Percentiles rank a stretch among this genome's conserved stretches.
phyloP scores from a whole-genome alignment of 1,284 basidiomycete species.

The Tetrapyrgos nigripes region DNA sequence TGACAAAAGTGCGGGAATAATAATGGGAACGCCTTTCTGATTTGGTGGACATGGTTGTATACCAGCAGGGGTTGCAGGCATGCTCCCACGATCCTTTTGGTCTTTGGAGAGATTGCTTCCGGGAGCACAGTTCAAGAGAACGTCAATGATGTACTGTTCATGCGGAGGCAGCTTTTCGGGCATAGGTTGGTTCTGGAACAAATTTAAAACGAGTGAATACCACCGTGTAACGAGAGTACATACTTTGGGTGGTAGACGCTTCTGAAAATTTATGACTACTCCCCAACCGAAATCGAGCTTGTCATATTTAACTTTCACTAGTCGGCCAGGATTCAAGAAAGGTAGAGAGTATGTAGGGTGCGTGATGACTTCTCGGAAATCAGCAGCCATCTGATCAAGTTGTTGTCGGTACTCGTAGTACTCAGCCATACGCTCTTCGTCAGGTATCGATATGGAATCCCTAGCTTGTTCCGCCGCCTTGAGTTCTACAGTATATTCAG shows the following conservation, averaged over 20 bases:
- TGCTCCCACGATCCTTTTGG: slow-evolving; percentile 60
- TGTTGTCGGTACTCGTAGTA: slow-evolving; percentile 95
- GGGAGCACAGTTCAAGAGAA: slow-evolving; percentile 84
- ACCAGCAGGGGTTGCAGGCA: slow-evolving; percentile 66
- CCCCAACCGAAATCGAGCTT: slow-evolving; percentile 97
- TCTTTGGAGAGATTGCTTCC: slow-evolving; percentile 60
- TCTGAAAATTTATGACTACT: slow-evolving; percentile 91
- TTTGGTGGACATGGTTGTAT: slow-evolving; percentile 77
- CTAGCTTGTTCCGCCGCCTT: slow-evolving; percentile 76
- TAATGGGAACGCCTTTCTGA: slow-evolving; percentile 82
- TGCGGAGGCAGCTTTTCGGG: slow-evolving; percentile 82
- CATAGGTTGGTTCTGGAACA: slow-evolving; percentile 56
- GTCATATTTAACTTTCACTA: slow-evolving; percentile 89
- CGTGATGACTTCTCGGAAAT: slow-evolving; percentile 92
- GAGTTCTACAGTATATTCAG: slow-evolving; percentile 60
- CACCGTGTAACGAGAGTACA: slow-evolving; percentile 17
- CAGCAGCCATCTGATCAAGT: slow-evolving; percentile 86
- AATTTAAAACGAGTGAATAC: not conserved
- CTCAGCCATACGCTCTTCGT: slow-evolving; percentile 86
- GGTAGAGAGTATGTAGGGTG: slow-evolving; percentile 95
- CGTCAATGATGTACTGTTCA: slow-evolving; percentile 93
- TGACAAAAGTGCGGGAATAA: slow-evolving; percentile 90
- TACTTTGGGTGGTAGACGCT: slow-evolving; percentile 80
- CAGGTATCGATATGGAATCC: slow-evolving; percentile 74
- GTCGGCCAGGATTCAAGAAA: slow-evolving; percentile 91